Evolutionary conservation across 768 basidiomycete genomes (phyloP).

Genomic region (Suillus subaureus): DNA sequence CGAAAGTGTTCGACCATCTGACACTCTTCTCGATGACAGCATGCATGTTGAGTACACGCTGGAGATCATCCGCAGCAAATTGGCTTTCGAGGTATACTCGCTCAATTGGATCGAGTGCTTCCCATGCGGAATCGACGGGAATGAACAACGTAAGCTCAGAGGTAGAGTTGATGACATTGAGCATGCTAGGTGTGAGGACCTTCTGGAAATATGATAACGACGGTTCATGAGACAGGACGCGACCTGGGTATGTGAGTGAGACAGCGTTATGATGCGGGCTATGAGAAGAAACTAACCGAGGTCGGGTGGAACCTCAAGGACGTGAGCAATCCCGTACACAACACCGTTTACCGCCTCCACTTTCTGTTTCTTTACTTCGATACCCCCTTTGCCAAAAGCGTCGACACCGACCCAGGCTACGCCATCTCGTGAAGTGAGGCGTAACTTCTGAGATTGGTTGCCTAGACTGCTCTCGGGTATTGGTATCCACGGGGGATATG

Average conservation of each 20-base stretch:
- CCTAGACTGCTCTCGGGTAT: constrained; percentile 81
- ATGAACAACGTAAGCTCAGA: constrained; percentile 86
- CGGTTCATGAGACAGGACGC: constrained; percentile 57
- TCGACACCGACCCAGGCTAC: constrained; percentile 70
- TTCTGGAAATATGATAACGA: constrained; percentile 74
- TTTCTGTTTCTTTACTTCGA: constrained; percentile 56
- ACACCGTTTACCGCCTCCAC: constrained; percentile 74
- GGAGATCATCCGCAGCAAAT: constrained; percentile 80
- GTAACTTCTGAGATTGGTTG: constrained; percentile 77
- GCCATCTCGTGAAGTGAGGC: constrained; percentile 55
- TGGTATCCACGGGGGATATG: constrained; percentile 89
- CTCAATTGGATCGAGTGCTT: constrained; percentile 74
- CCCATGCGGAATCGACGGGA: constrained; percentile 84
- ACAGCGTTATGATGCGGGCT: not conserved
- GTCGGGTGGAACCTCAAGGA: constrained; percentile 74
- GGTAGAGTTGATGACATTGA: constrained; percentile 59
- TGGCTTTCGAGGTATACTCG: constrained; percentile 86
- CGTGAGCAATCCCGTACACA: constrained; percentile 70
- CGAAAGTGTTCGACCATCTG: constrained; percentile 67
- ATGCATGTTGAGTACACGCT: constrained; percentile 78
- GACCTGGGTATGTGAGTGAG: constrained; percentile 43
- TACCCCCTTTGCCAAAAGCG: constrained; percentile 77
- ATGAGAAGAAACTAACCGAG: constrained; percentile 55
- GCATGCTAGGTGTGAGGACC: constrained; percentile 65
- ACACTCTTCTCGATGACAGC: constrained; percentile 62